Evolutionary conservation across 1,284 basidiomycete species (phyloP).

Genomic region (Pseudozyma tsukubaensis): DNA sequence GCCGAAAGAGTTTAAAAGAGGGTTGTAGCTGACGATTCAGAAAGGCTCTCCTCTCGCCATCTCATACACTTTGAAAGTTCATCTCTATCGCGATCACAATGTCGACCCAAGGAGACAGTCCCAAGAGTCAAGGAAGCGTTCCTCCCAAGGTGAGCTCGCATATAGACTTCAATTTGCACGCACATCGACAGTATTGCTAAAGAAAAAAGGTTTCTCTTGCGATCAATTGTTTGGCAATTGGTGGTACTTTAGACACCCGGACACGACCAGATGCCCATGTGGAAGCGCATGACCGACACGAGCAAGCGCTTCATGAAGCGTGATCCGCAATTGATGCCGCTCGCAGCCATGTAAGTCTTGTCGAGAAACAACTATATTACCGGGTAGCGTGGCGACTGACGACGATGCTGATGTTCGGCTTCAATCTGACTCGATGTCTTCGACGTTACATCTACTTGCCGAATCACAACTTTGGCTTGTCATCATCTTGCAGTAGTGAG

Average conservation of each 20-base stretch:
- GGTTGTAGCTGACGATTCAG: neutral
- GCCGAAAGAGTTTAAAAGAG: no score
- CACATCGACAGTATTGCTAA: no score
- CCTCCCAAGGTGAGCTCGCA: constrained; percentile 25
- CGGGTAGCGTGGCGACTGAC: no score
- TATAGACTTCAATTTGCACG: no score
- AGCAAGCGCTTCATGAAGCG: constrained; percentile 28
- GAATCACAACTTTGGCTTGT: no score
- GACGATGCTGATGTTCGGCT: neutral
- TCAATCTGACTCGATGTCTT: no score
- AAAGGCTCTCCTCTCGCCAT: neutral
- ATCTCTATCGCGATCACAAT: neutral
- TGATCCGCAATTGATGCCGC: constrained; percentile 36
- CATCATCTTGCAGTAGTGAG: no score
- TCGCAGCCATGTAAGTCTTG: constrained; percentile 28
- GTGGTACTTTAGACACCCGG: constrained; percentile 14
- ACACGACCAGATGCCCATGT: constrained; percentile 22
- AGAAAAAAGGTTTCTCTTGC: no score
- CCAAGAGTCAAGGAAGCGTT: constrained; percentile 23
- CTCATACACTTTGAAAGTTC: neutral
- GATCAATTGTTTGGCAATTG: neutral
- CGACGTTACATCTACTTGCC: no score
- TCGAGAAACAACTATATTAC: no score
- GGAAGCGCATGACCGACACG: constrained; percentile 12
- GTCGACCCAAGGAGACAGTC: constrained; percentile 18